Evolutionary conservation across 192 early-diverging fungal genomes (phyloP).

Genomic region (Entomortierella parvispora): DNA sequence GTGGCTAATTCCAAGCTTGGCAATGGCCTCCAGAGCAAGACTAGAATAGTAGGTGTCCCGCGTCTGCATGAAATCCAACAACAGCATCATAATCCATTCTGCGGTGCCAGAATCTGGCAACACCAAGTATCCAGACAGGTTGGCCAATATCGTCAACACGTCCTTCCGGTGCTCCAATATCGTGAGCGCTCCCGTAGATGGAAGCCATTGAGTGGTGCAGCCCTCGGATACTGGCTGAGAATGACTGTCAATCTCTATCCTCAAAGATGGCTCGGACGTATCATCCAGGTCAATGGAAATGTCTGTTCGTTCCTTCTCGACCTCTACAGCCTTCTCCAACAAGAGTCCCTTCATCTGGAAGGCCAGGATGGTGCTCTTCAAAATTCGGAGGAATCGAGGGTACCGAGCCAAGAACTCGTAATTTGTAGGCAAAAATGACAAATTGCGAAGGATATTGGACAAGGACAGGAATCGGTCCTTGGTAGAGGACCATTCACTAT

Average conservation of each 20-base stretch:
- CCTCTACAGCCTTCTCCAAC: neutral
- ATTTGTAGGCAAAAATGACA: slow-evolving; percentile 64
- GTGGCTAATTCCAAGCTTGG: slow-evolving; percentile 67
- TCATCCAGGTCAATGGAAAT: neutral
- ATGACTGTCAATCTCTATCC: too few relatives aligned
- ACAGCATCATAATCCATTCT: slow-evolving; percentile 56
- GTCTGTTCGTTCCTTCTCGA: neutral
- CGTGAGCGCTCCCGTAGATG: slow-evolving; percentile 35
- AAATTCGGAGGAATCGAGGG: slow-evolving; percentile 52
- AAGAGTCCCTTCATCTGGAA: slow-evolving; percentile 26
- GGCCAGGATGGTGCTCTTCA: slow-evolving; percentile 43
- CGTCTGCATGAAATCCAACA: slow-evolving; percentile 65
- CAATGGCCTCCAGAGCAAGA: slow-evolving; percentile 69
- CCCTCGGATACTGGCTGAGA: too few relatives aligned
- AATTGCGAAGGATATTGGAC: slow-evolving; percentile 63
- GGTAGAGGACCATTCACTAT: slow-evolving; percentile 27
- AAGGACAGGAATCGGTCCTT: slow-evolving; percentile 65
- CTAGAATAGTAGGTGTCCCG: slow-evolving; percentile 68
- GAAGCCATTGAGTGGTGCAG: slow-evolving; percentile 6
- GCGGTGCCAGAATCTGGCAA: slow-evolving; percentile 49
- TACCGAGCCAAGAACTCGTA: slow-evolving; percentile 58
- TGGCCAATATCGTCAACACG: slow-evolving; percentile 70
- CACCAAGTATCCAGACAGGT: slow-evolving; percentile 62
- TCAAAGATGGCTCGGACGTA: neutral
- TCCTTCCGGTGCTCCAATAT: slow-evolving; percentile 74